Conservation (phyloP, 2,329 filamentous ascomycete species). For the Orbilia quercus region DNA sequence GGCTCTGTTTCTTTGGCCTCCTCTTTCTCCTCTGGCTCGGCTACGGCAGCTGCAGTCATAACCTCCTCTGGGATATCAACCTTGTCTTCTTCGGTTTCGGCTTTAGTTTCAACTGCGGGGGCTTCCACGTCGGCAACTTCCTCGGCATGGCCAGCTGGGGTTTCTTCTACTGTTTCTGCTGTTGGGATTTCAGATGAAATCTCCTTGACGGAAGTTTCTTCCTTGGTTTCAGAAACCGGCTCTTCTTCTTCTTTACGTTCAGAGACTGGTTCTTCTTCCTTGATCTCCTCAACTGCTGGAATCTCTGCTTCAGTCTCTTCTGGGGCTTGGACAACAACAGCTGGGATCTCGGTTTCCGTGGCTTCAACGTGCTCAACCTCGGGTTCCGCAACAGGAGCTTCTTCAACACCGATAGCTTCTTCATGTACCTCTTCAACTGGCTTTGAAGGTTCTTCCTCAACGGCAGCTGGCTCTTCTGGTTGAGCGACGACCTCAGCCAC, state of each 20-base stretch:
- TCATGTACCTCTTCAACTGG: slow-evolving; percentile 20
- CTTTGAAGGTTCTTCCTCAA: slow-evolving; percentile 6
- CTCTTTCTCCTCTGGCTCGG: slow-evolving; percentile 23
- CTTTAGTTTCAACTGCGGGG: slow-evolving; percentile 1
- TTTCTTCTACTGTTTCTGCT: slow-evolving; percentile 3
- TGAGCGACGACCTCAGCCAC: slow-evolving; percentile 1
- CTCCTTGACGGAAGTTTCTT: slow-evolving; percentile 19
- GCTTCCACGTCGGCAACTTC: neutral
- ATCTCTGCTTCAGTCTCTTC: slow-evolving; percentile 10
- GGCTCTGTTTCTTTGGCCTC: slow-evolving; percentile 30
- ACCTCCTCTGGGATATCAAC: slow-evolving; percentile 10
- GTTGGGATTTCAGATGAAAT: neutral
- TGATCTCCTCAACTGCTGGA: slow-evolving; percentile 8
- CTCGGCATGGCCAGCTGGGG: neutral
- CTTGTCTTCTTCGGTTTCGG: slow-evolving; percentile 1
- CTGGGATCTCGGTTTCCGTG: slow-evolving; percentile 5
- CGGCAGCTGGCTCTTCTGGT: slow-evolving; percentile 13
- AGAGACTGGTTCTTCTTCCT: slow-evolving; percentile 12
- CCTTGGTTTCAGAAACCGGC: slow-evolving; percentile 6
- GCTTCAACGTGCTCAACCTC: slow-evolving; percentile 5
- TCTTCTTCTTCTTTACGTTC: slow-evolving; percentile 8
- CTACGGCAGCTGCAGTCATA: neutral
- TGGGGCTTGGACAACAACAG: neutral
- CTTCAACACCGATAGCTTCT: slow-evolving; percentile 13
- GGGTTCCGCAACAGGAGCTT: neutral